phyloP scores from a whole-genome alignment of 192 early-diverging fungal genomes.

The Linnemannia exigua region DNA sequence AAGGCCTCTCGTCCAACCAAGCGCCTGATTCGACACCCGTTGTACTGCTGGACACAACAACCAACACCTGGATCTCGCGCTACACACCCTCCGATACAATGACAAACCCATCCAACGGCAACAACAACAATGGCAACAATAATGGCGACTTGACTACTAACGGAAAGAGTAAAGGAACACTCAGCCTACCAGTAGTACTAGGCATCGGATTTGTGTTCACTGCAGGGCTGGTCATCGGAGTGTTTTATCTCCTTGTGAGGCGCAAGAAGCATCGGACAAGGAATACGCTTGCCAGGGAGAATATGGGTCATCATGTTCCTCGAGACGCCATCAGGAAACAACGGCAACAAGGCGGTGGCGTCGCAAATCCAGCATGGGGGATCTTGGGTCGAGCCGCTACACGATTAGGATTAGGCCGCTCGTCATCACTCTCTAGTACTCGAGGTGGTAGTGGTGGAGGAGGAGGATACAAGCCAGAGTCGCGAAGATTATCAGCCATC shows the following conservation, averaged over 20 bases:
- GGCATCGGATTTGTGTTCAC: slow-evolving; percentile 37
- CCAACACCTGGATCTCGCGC: slow-evolving; percentile 41
- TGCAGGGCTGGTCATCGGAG: slow-evolving; percentile 10
- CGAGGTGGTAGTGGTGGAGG: too few relatives aligned
- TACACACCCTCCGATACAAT: neutral
- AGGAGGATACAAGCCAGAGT: neutral
- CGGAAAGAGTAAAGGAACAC: neutral
- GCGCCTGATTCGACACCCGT: slow-evolving; percentile 12
- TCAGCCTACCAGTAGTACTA: slow-evolving; percentile 13
- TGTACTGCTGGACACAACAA: slow-evolving; percentile 32
- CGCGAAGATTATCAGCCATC: neutral
- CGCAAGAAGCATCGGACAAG: slow-evolving; percentile 30
- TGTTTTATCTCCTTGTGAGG: slow-evolving; percentile 29
- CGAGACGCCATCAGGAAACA: slow-evolving; percentile 13
- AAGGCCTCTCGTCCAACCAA: slow-evolving; percentile 25
- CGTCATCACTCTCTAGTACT: neutral
- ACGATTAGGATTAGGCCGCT: neutral
- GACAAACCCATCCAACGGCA: neutral
- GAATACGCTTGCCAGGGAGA: slow-evolving; percentile 30
- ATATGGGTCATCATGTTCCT: neutral
- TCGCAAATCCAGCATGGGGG: neutral
- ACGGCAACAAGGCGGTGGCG: neutral
- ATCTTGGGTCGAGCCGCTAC: neutral
- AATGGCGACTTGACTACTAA: neutral
- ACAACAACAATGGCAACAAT: neutral